Percentiles rank a stretch among this genome's conserved stretches.
Conservation (phyloP, 768 basidiomycete genomes). For the Chalciporus piperatus region DNA sequence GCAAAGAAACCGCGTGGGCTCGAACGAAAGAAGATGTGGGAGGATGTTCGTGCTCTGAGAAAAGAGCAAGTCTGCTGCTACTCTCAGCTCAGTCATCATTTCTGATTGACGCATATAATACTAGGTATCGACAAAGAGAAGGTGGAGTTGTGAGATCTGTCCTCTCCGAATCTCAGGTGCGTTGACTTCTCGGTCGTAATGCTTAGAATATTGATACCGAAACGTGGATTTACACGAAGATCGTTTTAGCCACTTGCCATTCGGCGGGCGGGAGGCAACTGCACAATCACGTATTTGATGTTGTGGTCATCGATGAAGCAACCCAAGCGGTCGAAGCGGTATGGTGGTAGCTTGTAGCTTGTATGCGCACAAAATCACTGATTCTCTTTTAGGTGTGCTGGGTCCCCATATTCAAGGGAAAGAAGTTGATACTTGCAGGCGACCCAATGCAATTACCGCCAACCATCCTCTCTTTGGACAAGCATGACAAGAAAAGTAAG, state of each 20-base stretch:
- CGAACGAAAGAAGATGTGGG: constrained; percentile 84
- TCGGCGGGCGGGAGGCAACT: constrained; percentile 86
- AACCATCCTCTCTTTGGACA: constrained; percentile 73
- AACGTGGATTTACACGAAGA: constrained; percentile 37
- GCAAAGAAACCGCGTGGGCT: constrained; percentile 66
- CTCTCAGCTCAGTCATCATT: neutral
- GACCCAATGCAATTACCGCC: constrained; percentile 97
- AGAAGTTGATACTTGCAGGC: constrained; percentile 87
- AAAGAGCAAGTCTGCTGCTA: constrained; percentile 67
- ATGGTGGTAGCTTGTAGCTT: constrained; percentile 20
- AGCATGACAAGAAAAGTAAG: constrained; percentile 33
- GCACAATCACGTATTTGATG: constrained; percentile 77
- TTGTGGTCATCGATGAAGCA: constrained; percentile 95
- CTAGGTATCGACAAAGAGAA: constrained; percentile 86
- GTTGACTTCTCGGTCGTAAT: neutral
- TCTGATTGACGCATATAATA: neutral
- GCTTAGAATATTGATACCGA: too few species aligned
- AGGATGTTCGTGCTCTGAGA: constrained; percentile 78
- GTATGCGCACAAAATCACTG: neutral
- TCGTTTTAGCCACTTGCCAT: constrained; percentile 94
- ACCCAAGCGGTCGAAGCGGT: constrained; percentile 96
- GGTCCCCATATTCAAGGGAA: constrained; percentile 91
- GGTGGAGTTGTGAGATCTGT: constrained; percentile 80
- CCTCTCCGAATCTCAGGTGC: constrained; percentile 71
- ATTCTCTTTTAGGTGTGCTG: constrained; percentile 52